phyloP scores from a whole-genome alignment of 176 grass and related monocot species.

The Dactylis glomerata region DNA sequence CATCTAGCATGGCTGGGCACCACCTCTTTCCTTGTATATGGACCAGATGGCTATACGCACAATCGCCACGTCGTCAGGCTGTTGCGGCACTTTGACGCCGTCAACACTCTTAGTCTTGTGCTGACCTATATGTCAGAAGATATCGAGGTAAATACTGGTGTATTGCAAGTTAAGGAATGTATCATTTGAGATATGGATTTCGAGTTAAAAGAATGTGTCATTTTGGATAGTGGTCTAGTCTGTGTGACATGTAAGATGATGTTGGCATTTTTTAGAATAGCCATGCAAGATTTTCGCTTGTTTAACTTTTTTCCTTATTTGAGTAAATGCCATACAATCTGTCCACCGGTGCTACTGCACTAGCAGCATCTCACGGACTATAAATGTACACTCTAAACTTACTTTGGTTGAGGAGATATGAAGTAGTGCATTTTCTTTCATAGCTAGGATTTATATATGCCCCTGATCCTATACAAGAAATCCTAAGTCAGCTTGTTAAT shows the following conservation, averaged over 20 bases:
- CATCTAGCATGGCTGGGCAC: background rate
- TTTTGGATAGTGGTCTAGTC: background rate
- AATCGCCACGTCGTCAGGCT: background rate
- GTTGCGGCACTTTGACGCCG: background rate
- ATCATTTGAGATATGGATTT: background rate
- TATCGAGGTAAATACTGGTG: background rate
- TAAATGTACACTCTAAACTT: no score
- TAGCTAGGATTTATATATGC: background rate
- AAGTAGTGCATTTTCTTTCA: background rate
- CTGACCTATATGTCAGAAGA: background rate
- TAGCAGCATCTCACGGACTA: background rate
- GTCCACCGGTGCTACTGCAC: no score
- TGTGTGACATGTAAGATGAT: background rate
- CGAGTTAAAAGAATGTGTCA: background rate
- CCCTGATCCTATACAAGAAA: background rate
- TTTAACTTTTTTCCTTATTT: background rate
- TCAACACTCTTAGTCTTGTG: background rate
- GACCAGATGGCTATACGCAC: background rate
- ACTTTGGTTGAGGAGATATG: background rate
- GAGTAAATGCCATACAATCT: background rate
- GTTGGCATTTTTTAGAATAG: background rate
- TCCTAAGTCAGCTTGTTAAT: background rate
- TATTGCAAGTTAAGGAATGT: background rate
- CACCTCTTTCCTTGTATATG: background rate
- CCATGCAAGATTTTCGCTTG: background rate